Evolutionary conservation across 2,329 filamentous ascomycete species (phyloP), one percentile per base, ranked within the genome.

Genomic region (Neonectria punicea): DNA sequence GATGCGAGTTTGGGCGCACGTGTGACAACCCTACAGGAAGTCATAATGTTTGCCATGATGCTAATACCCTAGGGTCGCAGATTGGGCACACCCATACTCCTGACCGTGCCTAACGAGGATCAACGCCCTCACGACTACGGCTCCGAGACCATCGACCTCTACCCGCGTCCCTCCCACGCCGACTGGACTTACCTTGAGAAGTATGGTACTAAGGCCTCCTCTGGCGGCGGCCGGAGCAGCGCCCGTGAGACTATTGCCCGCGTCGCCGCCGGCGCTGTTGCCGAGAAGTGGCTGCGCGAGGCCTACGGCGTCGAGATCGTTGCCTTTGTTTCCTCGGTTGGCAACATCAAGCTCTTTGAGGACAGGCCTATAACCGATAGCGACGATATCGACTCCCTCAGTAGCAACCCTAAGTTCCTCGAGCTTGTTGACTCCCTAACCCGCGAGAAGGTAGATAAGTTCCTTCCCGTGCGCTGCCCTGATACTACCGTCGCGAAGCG

Each of bases 141-240:
- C 60, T 89, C 89, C 81, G 88, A 88, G 76, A 97, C 94, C 32
- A 97, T 97, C 89, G 93, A 98, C 81, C 82, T 89, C 67, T 98
- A 91, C 85, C 95, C 95, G 7, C 87, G 95, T 56, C 95, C 95
- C 41, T 93, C 90, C 77, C 95, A 98, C 81, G 94, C 95, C 65
- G 94, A 98, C 81, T 97, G 92, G 88, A 98, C 95, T 66, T 98
- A 98, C 82, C 86, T 97, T 67, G 92, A 97, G 81, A 98, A 98
- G 82, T 98, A 98, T 79, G 94, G 94, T 3, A 85, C 98, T 55
- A 96, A 96, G 84, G 93, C 95, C 32, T 92, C 89, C 79, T 93
- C 90, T 67, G 94, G 94, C 62, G 95, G 95, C 72, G 94, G 95
- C 59, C 87, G 95, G 68, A 94, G 91, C 77, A 94, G 91, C 78